These are phyloP conservation scores for Balamuthia mandrillaris DNA, from an alignment of 208 protist species.

Conservation along the genomic window DNA sequence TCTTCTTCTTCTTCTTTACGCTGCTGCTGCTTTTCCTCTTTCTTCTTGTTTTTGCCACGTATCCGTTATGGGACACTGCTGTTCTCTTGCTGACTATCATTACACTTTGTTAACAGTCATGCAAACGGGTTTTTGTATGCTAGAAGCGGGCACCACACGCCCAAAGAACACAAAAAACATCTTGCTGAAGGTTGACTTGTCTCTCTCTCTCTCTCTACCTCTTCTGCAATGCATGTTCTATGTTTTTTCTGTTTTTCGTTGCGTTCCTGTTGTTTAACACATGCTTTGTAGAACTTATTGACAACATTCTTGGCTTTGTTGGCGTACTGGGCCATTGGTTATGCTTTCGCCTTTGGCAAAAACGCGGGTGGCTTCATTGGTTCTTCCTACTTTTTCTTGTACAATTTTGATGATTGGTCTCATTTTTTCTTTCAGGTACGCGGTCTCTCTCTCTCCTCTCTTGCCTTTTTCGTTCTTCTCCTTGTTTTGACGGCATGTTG, in stretches of 20 bases:
- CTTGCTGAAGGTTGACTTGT: conserved; percentile 35
- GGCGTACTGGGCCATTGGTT: background rate
- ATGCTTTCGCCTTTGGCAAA: conserved; percentile 26
- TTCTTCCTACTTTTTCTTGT: background rate
- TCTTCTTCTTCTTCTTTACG: no score
- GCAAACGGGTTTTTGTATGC: conserved; percentile 24
- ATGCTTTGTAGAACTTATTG: background rate
- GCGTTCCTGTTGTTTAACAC: no score
- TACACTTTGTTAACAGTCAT: no score
- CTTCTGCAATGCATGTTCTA: no score
- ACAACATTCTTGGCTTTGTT: background rate
- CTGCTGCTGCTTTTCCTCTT: no score
- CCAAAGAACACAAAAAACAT: conserved; percentile 40
- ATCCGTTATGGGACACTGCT: no score
- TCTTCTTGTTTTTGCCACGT: no score
- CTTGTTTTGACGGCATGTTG: no score
- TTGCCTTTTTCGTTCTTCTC: no score
- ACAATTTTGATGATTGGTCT: background rate
- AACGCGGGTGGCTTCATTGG: conserved; percentile 16
- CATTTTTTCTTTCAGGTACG: conserved; percentile 15
- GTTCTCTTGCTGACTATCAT: no score
- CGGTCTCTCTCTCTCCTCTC: background rate
- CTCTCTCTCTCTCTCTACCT: no score
- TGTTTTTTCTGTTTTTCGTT: background rate
- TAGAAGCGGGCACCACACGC: conserved; percentile 26